phyloP scores from a whole-genome alignment of 352 stramenopile species.

The Pelagophyceae sp. region DNA sequence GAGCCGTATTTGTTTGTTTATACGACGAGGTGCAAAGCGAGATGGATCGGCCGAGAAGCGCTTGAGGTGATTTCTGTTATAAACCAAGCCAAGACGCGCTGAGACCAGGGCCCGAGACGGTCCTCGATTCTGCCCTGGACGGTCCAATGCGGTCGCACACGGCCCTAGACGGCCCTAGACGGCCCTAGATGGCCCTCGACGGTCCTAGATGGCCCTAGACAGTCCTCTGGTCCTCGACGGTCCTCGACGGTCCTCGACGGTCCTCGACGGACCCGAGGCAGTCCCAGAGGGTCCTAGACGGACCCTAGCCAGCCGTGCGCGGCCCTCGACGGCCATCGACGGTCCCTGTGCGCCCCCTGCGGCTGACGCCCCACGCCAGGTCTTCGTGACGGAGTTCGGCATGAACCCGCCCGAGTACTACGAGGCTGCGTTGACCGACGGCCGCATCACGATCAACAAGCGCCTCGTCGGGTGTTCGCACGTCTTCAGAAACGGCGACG shows the following conservation, averaged over 20 bases:
- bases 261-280: too few species aligned
- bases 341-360: background rate
- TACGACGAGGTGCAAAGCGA: constrained; percentile 54
- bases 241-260: too few species aligned
- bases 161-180: too few species aligned
- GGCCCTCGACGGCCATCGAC: background rate
- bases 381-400: constrained; percentile 30
- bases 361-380: too few species aligned
- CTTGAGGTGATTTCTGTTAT: constrained; percentile 54
- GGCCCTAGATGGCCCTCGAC: too few species aligned
- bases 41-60: constrained; percentile 79
- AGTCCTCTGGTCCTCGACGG: too few species aligned
- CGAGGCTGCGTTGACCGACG: constrained; percentile 76
- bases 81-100: constrained; percentile 55
- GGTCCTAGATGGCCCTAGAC: too few species aligned
- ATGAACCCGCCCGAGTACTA: constrained; percentile 61
- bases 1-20: constrained; percentile 9
- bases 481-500: constrained; percentile 76
- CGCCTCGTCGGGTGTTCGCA: constrained; percentile 62
- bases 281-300: too few species aligned
- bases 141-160: too few species aligned
- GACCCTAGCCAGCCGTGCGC: background rate
- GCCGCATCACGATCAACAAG: constrained; percentile 82
- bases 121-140: too few species aligned
- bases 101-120: too few species aligned